Base-by-base conservation (phyloP, 1,139 yeast species). In the Candida pseudocylindracea region DNA sequence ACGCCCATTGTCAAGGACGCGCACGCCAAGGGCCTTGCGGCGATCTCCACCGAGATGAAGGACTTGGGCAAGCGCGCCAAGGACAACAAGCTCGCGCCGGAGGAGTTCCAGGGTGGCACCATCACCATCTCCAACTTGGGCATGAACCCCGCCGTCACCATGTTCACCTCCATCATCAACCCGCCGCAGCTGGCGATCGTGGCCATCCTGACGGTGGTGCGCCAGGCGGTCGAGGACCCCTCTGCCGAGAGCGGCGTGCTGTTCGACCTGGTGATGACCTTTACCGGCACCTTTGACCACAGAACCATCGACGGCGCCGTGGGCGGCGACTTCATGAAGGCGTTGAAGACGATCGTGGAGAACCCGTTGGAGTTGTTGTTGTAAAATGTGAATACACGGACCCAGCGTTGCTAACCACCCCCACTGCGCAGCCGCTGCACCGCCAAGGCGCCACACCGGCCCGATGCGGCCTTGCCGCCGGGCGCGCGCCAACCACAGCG, bases 101-200 rank as follows among this genome's bases (percentile, higher is more conserved):
- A 81, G 55, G 98, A 88, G 61, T 91, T 76, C 72, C 94, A 81
- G 66, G 99, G 99, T 48, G 99, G 99, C 51, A 85, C 98, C 45
- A 80, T 88, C 54, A 81, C 95, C 56, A 85, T 88, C 49, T 85
- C 96, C 42, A 88, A 88, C 75, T 65, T 91, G 66, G 99, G 98
- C 51, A 88, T 88, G 98, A 88, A 88, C 71, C 69, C 63, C 38
- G 96, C 98, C 36, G 95, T 88, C 33, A 66, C 73, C 43, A 53
- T 74, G 52, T 88, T 88, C 69, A 85, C 98, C 31, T 88, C 98
- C 29, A 88, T 88, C 57, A 75, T 88, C 53, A 88, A 88, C 70
- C 96, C 95, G 39, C 99, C 99, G 37, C 98, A 88, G 59, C 67
- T 88, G 34, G 74, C 93, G 36, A 88, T 88, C 47, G 58, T 88